These are phyloP conservation scores for Hypoxylon sp. DNA, from an alignment of 2,329 filamentous ascomycete genomes.

Conservation along the genomic window DNA sequence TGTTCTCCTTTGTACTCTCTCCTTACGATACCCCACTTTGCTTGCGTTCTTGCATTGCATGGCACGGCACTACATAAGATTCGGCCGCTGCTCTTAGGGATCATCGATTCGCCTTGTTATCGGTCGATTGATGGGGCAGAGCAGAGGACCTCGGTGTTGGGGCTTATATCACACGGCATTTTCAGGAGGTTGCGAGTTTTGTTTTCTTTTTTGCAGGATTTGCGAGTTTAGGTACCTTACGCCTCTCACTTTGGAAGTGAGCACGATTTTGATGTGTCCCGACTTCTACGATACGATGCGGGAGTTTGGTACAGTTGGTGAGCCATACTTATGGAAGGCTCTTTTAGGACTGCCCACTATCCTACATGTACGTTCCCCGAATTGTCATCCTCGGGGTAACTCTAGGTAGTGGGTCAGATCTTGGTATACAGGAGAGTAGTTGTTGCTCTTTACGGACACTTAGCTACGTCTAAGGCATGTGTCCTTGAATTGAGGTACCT, in stretches of 20 bases:
- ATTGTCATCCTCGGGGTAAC: background rate
- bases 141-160: background rate
- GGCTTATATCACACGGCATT: background rate
- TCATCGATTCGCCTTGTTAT: background rate
- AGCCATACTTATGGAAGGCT: background rate
- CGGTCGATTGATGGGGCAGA: background rate
- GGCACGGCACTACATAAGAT: conserved; percentile 1
- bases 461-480: background rate
- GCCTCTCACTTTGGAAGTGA: background rate
- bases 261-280: background rate
- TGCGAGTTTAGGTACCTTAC: background rate
- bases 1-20: background rate
- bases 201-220: background rate
- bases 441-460: background rate
- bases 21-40: conserved; percentile 29
- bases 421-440: background rate
- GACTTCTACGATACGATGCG: background rate
- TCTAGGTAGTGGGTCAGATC: background rate
- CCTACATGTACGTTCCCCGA: background rate
- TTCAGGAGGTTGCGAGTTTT: background rate
- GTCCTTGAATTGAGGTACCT: background rate
- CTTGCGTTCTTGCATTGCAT: conserved; percentile 21
- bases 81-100: background rate
- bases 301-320: background rate
- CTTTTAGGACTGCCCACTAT: background rate